These are phyloP conservation scores for Nectriaceae sp. DNA, from an alignment of 2,329 filamentous ascomycete species.

Conservation along the genomic window DNA sequence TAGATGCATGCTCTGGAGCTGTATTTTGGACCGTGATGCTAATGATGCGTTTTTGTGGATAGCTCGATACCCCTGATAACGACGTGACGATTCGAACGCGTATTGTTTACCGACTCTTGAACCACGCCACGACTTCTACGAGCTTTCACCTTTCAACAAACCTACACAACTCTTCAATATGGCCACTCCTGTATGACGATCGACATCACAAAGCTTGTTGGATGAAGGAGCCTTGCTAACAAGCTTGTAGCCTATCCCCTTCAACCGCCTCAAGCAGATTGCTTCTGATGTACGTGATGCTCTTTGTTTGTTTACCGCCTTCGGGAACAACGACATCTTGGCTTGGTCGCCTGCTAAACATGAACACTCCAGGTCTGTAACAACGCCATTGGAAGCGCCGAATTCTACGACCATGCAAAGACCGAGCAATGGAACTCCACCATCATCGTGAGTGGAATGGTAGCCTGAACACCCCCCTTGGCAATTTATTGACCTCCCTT, in stretches of 20 bases:
- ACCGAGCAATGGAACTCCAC: constrained; percentile 87
- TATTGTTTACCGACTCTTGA: constrained; percentile 33
- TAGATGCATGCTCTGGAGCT: constrained; percentile 8
- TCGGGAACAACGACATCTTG: not conserved
- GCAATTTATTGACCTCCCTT: constrained; percentile 14
- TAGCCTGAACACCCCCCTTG: not conserved
- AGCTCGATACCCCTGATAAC: constrained; percentile 25
- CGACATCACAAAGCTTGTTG: not conserved
- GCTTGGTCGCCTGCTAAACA: not conserved
- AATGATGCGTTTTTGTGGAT: constrained; percentile 17
- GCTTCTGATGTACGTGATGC: constrained; percentile 69
- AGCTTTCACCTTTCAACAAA: constrained; percentile 19
- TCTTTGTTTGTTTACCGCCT: constrained; percentile 23
- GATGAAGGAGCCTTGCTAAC: constrained; percentile 20
- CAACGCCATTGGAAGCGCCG: constrained; percentile 69
- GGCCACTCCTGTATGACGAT: constrained; percentile 39
- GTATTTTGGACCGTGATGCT: constrained; percentile 15
- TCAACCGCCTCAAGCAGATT: constrained; percentile 80
- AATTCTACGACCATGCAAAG: constrained; percentile 84
- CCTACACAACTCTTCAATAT: constrained; percentile 30
- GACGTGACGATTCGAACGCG: constrained; percentile 25
- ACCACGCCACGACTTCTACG: constrained; percentile 24
- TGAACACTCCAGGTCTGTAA: constrained; percentile 70
- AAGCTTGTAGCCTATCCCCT: constrained; percentile 66
- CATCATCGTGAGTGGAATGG: constrained; percentile 71